Evolutionary conservation across 2,329 filamentous ascomycete species (phyloP).

Genomic region (Trichophyton schoenleinii): DNA sequence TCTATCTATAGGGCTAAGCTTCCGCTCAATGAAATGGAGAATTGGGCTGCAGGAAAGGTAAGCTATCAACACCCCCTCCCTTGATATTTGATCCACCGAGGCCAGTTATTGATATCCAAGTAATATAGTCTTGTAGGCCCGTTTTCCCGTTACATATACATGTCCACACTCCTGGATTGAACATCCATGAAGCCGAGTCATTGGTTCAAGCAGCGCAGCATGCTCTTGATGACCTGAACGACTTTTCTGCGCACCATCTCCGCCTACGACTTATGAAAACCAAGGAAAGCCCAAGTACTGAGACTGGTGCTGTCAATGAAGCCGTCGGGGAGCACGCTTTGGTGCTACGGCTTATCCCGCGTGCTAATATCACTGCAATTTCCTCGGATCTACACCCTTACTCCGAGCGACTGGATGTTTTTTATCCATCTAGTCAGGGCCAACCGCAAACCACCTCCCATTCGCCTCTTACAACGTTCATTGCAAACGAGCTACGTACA

Average conservation of each 20-base stretch:
- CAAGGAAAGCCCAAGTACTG: constrained; percentile 8
- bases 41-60: constrained; percentile 86
- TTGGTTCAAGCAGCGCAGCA: constrained; percentile 73
- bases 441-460: constrained; percentile 56
- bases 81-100: neutral
- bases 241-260: constrained; percentile 73
- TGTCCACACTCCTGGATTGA: constrained; percentile 56
- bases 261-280: constrained; percentile 51
- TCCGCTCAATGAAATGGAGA: constrained; percentile 72
- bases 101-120: neutral
- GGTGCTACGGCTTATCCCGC: constrained; percentile 55
- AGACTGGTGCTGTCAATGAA: constrained; percentile 6
- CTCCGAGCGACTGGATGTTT: constrained; percentile 60
- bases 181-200: constrained; percentile 55
- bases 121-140: constrained; percentile 62
- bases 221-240: constrained; percentile 72
- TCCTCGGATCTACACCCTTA: constrained; percentile 56
- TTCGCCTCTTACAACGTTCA: constrained; percentile 61
- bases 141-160: constrained; percentile 78
- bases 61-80: constrained; percentile 13
- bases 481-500: constrained; percentile 63
- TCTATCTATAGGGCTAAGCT: constrained; percentile 78
- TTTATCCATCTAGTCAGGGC: constrained; percentile 57
- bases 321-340: constrained; percentile 41
- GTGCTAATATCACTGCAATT: constrained; percentile 35